Base-by-base conservation (phyloP, 192 early-diverging fungal genomes). In the Coemansia sp. region DNA sequence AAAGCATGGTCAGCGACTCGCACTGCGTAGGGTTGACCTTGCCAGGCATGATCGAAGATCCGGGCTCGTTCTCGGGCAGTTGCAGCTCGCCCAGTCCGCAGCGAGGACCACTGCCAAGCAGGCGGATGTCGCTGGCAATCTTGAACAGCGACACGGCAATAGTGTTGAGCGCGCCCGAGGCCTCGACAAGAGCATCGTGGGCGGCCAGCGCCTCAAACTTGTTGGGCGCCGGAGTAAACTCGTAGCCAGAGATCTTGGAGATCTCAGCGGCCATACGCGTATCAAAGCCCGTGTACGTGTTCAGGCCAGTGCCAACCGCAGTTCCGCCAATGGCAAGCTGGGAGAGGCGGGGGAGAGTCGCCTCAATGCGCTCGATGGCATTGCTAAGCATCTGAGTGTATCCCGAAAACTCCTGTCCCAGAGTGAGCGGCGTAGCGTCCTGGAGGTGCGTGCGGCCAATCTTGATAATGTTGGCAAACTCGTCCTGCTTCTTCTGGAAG, bases 21-120 rank as follows among this genome's bases (percentile, higher is more conserved):
- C 93, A 96, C 85, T 99, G 98, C 17, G 98, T 99, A 49, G 98
- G 98, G 86, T 99, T 99, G 64, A 99, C 95, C 89, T 99, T 98
- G 62, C 97, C 97, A 43, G 96, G 96, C 97, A 99, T 98, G 75
- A 99, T 99, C 32, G 96, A 98, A 58, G 93, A 95, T 64, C 98
- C 98, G 46, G 98, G 98, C 82, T 99, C 98, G 80, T 99, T 99
- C 84, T 98, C 96, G 44, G 98, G 98, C 66, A 99, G 89, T 70
- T 78, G 84, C 62, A 99, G 88, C 84, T 99, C 98, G 59, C 96
- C 97, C 42, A 99, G 87, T 49, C 98, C 98, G 81, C 96, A 98
- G 65, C 98, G 93, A 47, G 98, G 98, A 6, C 98, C 98, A 44
- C 95, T 97, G 42, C 94, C 92, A n/a, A 96, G 89, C 67, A 95